These are phyloP conservation scores for Penicillium capsulatum DNA, from an alignment of 2,329 filamentous ascomycete species.

Conservation along the genomic window DNA sequence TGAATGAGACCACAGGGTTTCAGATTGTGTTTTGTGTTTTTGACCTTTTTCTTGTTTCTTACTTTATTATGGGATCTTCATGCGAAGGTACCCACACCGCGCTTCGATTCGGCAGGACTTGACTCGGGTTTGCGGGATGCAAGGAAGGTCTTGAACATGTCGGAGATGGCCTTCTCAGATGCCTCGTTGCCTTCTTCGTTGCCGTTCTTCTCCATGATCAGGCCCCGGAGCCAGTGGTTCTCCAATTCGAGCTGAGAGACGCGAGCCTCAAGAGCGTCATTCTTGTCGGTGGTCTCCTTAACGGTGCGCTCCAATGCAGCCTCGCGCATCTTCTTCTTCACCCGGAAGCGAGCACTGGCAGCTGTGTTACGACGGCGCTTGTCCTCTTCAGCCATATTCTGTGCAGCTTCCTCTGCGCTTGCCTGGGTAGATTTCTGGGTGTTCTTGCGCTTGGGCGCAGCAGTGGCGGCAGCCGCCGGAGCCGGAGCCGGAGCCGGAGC, in stretches of 20 bases:
- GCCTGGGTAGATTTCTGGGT: slow-evolving; percentile 37
- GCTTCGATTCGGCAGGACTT: slow-evolving; percentile 33
- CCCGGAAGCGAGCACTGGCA: slow-evolving; percentile 82
- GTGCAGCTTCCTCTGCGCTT: slow-evolving; percentile 65
- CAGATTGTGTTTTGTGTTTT: slow-evolving; percentile 16
- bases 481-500: slow-evolving; percentile 16
- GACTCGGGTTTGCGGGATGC: slow-evolving; percentile 32
- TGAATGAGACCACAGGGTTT: slow-evolving; percentile 13
- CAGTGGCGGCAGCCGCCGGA: slow-evolving; percentile 13
- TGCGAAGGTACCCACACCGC: slow-evolving; percentile 29
- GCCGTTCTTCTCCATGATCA: slow-evolving; percentile 74
- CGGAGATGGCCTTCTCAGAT: slow-evolving; percentile 45
- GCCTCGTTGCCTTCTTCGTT: slow-evolving; percentile 30
- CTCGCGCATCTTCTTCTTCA: slow-evolving; percentile 95
- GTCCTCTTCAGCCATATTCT: slow-evolving; percentile 79
- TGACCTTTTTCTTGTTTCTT: slow-evolving; percentile 8
- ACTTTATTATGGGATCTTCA: slow-evolving; percentile 11
- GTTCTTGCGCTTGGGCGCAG: slow-evolving; percentile 37
- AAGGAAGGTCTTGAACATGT: slow-evolving; percentile 41
- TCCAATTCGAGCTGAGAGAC: slow-evolving; percentile 73
- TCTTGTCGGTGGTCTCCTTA: slow-evolving; percentile 79
- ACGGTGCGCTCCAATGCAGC: slow-evolving; percentile 75
- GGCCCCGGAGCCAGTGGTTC: slow-evolving; percentile 75
- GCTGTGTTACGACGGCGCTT: slow-evolving; percentile 87
- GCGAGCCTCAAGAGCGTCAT: slow-evolving; percentile 66